Evolutionary conservation across 2,329 filamentous ascomycete species (phyloP).

Genomic region (Basipetospora chlamydospora): DNA sequence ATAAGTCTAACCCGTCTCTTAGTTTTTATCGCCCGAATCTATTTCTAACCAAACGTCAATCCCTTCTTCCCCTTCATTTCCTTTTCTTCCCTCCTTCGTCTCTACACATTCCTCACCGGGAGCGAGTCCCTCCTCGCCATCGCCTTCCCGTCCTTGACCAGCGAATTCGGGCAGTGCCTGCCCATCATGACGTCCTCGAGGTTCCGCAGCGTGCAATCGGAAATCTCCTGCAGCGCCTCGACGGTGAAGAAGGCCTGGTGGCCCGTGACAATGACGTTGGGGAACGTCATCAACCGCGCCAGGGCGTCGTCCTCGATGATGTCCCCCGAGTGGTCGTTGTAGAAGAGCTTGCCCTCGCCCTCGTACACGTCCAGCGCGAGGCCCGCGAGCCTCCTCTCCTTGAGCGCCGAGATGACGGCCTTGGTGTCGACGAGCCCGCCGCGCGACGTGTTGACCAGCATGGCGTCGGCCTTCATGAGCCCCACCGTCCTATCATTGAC

Average conservation of each 20-base stretch:
- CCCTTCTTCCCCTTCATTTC: not conserved
- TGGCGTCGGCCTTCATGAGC: conserved; percentile 42
- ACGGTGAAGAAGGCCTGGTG: conserved; percentile 58
- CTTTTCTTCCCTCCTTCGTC: not conserved
- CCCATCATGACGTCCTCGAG: conserved; percentile 27
- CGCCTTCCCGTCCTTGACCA: conserved; percentile 14
- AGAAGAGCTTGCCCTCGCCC: conserved; percentile 47
- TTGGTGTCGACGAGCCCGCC: conserved; percentile 48
- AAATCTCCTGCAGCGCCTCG: conserved; percentile 50
- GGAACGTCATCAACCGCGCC: conserved; percentile 53
- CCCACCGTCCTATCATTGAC: conserved; percentile 39
- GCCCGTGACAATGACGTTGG: conserved; percentile 50
- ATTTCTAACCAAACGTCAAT: too few relatives aligned
- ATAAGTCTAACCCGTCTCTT: too few relatives aligned
- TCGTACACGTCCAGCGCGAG: conserved; percentile 57
- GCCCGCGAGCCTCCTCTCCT: conserved; percentile 43
- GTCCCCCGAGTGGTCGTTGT: conserved; percentile 47
- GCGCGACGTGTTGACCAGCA: conserved; percentile 55
- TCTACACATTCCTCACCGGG: conserved; percentile 17
- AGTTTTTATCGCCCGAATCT: too few relatives aligned
- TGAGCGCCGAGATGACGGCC: conserved; percentile 45
- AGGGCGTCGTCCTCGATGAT: conserved; percentile 54
- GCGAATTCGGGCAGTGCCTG: conserved; percentile 21
- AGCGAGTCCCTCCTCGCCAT: conserved; percentile 13
- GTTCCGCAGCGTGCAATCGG: conserved; percentile 43